Evolutionary conservation across 495 filamentous ascomycete species (phyloP), one percentile per base, ranked within the genome.

Genomic region (Monascus purpureus): DNA sequence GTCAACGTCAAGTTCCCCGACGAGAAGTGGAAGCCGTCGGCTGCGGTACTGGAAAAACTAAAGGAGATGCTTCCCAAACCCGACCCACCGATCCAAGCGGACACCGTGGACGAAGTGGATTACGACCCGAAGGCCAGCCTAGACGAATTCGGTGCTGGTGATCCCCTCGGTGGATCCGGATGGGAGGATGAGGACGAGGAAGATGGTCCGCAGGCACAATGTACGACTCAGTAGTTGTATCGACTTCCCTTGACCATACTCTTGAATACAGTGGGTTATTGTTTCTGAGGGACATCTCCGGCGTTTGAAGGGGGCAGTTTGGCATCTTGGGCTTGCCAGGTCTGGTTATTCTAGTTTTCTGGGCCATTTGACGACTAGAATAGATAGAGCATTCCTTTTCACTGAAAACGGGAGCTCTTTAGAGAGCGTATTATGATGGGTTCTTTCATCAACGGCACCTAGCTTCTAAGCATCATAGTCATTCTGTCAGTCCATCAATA

Each of bases 1-100:
- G 77, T 94, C 33, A 77, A 93, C 45, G 65, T 97, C 39, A 73
- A 83, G 27, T 96, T 96, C 63, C 90, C 90, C 15, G 74, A 84
- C 32, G 68, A 82, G 45, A 77, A 74, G 13, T 96, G 85, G 85
- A 66, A 80, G 27, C 68, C 78, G 32, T 70, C 78, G 31, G 69
- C 80, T 2, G 68, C 63, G 9, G 65, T 72, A 4, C 61, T 86
- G 35, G 67, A 72, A 31, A 70, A 70, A 29, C 65, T 96, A 31
- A 57, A 68, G 44, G 78, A 80, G 41, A 56, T 92, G 8, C 67
- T 97, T 8, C 90, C 90, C 17, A 62, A 65, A 37, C 67, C 73
- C 2, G 59, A 49, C 4, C 50, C 60, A 1, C 62, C 61, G 12
- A 79, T 93, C 26, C 49, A 65, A 36, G 70, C 70, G 2, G 77